Percentiles rank a stretch among this genome's conserved stretches.
phyloP scores from a whole-genome alignment of 2,329 filamentous ascomycete genomes.

The Esteya vermicola region DNA sequence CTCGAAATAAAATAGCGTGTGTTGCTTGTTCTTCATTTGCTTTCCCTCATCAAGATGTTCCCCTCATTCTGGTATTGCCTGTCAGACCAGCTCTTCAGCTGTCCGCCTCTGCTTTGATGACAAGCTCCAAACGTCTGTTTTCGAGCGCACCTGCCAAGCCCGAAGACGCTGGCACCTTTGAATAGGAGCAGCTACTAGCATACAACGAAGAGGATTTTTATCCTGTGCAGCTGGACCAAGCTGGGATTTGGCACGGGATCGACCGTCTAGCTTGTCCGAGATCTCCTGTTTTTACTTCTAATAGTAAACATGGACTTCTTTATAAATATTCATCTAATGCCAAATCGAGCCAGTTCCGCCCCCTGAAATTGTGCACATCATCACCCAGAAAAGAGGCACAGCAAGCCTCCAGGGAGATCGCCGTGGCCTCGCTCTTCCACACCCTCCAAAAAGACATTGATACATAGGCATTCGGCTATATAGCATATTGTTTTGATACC shows the following conservation, averaged over 20 bases:
- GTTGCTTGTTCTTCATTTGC: too few species aligned
- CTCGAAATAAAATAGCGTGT: too few species aligned
- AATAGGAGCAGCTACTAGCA: neutral
- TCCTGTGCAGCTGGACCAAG: neutral
- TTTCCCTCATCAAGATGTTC: too few species aligned
- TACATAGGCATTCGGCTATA: neutral
- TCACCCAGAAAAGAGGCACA: neutral
- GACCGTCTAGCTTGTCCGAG: neutral
- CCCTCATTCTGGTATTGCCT: neutral
- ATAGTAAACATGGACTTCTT: too few species aligned
- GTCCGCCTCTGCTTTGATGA: too few species aligned
- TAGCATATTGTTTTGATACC: neutral
- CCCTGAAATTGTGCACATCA: neutral
- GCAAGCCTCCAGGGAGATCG: neutral
- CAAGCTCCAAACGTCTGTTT: too few species aligned
- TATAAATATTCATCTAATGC: neutral
- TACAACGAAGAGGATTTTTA: neutral
- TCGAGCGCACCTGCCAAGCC: too few species aligned
- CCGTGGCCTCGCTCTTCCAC: neutral
- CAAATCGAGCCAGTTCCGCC: neutral
- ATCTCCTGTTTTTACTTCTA: neutral
- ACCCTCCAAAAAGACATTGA: neutral
- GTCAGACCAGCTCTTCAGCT: too few species aligned
- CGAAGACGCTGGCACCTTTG: too few species aligned
- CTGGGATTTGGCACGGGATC: neutral